phyloP scores from a whole-genome alignment of 805 yeast species.

The Metschnikowia matae region DNA sequence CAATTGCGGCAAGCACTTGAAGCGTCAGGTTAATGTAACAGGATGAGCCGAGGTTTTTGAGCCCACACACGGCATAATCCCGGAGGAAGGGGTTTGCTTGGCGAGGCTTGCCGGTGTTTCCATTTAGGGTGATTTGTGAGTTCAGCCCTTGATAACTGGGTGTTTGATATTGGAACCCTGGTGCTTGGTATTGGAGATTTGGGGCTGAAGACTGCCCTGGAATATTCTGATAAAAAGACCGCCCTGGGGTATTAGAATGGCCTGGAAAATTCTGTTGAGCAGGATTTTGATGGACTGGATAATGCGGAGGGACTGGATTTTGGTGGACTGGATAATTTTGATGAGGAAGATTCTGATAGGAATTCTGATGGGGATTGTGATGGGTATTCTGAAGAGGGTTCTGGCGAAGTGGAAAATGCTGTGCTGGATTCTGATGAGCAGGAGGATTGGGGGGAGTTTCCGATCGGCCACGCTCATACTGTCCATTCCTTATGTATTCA shows the following conservation, averaged over 20 bases:
- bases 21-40: constrained; percentile 74
- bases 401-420: neutral
- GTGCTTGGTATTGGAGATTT: too few relatives aligned
- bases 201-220: too few relatives aligned
- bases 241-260: too few relatives aligned
- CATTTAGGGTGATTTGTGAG: neutral
- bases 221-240: too few relatives aligned
- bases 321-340: neutral
- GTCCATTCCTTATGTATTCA: neutral
- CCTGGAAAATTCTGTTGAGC: too few relatives aligned
- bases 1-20: constrained; percentile 61
- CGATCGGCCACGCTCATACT: neutral
- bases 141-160: neutral
- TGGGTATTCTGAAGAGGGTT: neutral
- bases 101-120: neutral
- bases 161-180: neutral
- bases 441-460: neutral
- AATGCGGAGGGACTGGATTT: too few relatives aligned
- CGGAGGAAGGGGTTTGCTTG: constrained; percentile 20
- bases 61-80: constrained; percentile 52
- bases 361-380: neutral
- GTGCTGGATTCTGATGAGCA: too few relatives aligned
- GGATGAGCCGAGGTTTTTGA: constrained; percentile 66
- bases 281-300: too few relatives aligned
- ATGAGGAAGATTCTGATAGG: neutral